Base-by-base conservation (phyloP, 78 protist species). In the Tieghemostelium lacteum region DNA sequence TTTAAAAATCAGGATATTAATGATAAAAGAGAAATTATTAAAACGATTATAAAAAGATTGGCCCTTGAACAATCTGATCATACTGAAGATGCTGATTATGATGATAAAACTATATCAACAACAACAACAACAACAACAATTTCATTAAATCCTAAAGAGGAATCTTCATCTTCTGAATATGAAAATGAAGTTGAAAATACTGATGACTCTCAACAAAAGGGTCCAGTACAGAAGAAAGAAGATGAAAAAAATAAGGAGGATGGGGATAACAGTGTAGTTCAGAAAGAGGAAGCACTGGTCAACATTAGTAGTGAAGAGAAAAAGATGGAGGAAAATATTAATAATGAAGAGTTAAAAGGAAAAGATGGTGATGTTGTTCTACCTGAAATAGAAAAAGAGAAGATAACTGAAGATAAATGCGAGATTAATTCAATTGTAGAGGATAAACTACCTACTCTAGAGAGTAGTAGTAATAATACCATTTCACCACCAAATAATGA, bases 11-110 rank as follows among this genome's bases (percentile, higher is more conserved):
- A 24, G 2, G 91, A 83, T 20, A 83, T 83, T 31, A 20, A 4
- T 22, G 33, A 33, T 4, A 83, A 83, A 42, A 52, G 91, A 58
- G 78, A 83, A 26, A 49, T 42, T 22, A 67, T 83, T 12, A 83
- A 83, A 58, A 40, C 36, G 12, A 73, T 83, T 6, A 52, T 83
- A 12, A 36, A 57, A n/a, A 37, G 12, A 26, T 73, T 73, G 29
- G 54, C 29, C n/a, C 28, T 24, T 34, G 80, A 83, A 42, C 45
- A 70, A 40, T 24, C 33, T 12, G 52, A 45, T 45, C 6, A 10
- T 45, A 10, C 6, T 45, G 52, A 10, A 14, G 52, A 45, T 45
- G 17, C n/a, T 10, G 40, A 67, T 42, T n/a, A n/a, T n/a, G n/a
- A n/a, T n/a, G 39, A 63, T 34, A 19, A 33, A 28, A 36, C n/a